Base-by-base conservation (phyloP, 2,329 filamentous ascomycete species). In the Elsinoe necatrix region DNA sequence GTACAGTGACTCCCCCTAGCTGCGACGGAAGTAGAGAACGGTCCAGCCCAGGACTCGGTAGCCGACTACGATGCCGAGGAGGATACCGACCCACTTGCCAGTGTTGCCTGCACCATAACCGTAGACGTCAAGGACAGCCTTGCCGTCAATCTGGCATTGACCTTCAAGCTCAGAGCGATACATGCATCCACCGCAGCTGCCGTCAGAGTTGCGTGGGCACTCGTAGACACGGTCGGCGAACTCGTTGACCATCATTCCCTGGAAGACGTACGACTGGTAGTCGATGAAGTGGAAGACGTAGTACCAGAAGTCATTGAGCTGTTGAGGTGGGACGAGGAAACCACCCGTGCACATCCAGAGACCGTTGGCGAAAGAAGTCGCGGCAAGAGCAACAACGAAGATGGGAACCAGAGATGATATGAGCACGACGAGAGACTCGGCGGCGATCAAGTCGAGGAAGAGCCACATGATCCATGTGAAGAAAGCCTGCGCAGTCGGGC, bases 231-330 rank as follows among this genome's bases (percentile, higher is more conserved):
- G 75, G 16, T 79, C 62, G 1, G 74, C 73, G 68, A 95, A 93
- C 72, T 95, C 87, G 65, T 93, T 95, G 55, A 92, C 83, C 87
- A 95, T 93, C 89, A 95, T 93, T 12, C 87, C 89, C 66, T 92
- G 82, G 67, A 95, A 95, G 2, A 95, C 89, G 64, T 91, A 95
- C 41, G 77, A 75, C 72, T 92, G 88, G 66, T 95, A 95, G 68
- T 95, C 87, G 66, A 91, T 91, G 69, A 91, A 95, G 67, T 91
- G 86, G 64, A 93, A 93, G 4, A 87, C 87, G 64, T 95, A 93
- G 68, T 83, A 81, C 83, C 87, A 95, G 63, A 95, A 95, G 1
- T 80, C 81, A 69, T 95, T 95, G 39, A 95, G 77, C 1, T 84
- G 80, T 1, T 75, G 80, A 2, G 84, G 82, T 2, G 82, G 79